Evolutionary conservation across 148 eudicot genomes (phyloP), one percentile per base, ranked within the genome.

Genomic region (Rhododendron ovatum): DNA sequence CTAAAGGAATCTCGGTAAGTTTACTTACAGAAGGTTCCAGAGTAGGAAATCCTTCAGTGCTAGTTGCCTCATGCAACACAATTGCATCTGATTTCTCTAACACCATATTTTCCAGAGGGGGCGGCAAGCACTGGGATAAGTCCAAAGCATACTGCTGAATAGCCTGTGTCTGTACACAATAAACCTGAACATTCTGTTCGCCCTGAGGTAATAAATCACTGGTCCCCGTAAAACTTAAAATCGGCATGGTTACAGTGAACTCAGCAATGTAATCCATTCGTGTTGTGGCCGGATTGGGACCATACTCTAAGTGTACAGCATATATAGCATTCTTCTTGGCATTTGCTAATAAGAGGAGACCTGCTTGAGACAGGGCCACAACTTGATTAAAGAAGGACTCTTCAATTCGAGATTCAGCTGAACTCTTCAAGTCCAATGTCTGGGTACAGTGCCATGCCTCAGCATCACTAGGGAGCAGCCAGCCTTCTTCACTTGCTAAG

Each of bases 71-170:
- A 75, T 83, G 94, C 67, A 95, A 91, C 78, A 91, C 84, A 86
- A 85, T 85, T 57, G 98, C 93, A 80, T 94, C 93, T 22, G 92
- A 89, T 88, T 89, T 95, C 78, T 97, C 98, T 86, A 90, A 80
- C 61, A 89, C 87, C 47, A 84, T 80, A 86, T 89, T 91, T 22
- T 92, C 98, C 84, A 94, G 35, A 13, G 98, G 94, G 9, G 98
- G 95, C 47, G 98, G 99, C 89, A 97, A 88, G 87, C 99, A 95
- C 88, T 90, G 98, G n/a, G 94, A 93, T 59, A 94, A 90, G 85
- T 97, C 98, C 92, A 97, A 85, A 84, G 98, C 99, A 91, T 97
- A 97, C 92, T 97, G 98, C 87, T 97, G 99, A 89, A 97, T 97
- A 88, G 99, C 99, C 87, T 97, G 99, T 82, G 99, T 95, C 88